Evolutionary conservation across 2,329 filamentous ascomycete genomes (phyloP), one percentile per base, ranked within the genome.

Genomic region (Beauveria asiatica): DNA sequence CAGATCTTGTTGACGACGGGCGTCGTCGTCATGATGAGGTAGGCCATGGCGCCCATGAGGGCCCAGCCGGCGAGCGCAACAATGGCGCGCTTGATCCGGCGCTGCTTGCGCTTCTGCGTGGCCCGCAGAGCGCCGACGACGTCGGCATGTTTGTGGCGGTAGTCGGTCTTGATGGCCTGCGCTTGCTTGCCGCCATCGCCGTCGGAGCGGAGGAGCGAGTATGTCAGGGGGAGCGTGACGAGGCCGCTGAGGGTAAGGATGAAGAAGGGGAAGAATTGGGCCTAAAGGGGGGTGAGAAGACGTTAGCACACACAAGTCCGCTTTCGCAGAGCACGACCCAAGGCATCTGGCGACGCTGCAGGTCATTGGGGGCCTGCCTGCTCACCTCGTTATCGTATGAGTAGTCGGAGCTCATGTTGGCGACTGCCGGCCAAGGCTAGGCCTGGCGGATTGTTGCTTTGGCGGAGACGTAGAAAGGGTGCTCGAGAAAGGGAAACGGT

Each of bases 221-320:
- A 96, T 69, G 93, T 96, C 70, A 96, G 82, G 63, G 93, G 92
- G 62, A 96, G 77, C 39, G 94, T 97, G 75, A 97, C 83, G 66
- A 99, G 85, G 70, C 87, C 86, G 64, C 88, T 86, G 70, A 97
- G 82, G 48, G 92, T 97, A 72, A 97, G 86, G 76, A 97, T 88
- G 80, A 99, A 99, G 83, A 96, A 96, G 67, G 95, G 94, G 81
- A 97, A 99, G 80, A 97, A 97, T 83, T 97, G 90, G 69, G 92
- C 92, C 84, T 94, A 62, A 41, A 52, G 21, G 13, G 44, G 39
- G 11, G 21, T 8, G 5, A 13, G 21, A 37, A 60, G 42, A 53
- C n/a, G 27, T 50, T 23, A 56, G 53, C 41, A 55, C 30, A 37
- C 33, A 16, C 11, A 37, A 37, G 11, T 16, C 33, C 33, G 33